phyloP scores from a whole-genome alignment of 2,329 filamentous ascomycete genomes.

The Colletotrichum agaves region DNA sequence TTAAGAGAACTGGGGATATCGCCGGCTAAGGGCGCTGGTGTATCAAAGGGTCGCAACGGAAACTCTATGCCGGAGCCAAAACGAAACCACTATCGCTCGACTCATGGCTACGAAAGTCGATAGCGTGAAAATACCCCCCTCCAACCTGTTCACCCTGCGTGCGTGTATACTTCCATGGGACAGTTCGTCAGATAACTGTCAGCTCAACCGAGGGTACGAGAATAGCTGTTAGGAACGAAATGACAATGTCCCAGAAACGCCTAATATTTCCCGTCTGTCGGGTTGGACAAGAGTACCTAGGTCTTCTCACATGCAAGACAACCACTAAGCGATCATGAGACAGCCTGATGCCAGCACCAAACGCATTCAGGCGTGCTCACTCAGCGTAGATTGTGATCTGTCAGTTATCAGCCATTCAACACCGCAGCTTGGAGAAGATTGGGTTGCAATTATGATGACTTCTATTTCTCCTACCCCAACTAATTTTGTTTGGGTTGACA shows the following conservation, averaged over 20 bases:
- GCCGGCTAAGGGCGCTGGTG: conserved; percentile 7
- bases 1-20: conserved; percentile 18
- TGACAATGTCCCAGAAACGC: not conserved
- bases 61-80: not conserved
- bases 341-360: not conserved
- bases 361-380: conserved; percentile 10
- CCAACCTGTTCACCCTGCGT: too few relatives aligned
- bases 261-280: not conserved
- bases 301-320: conserved; percentile 4
- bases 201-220: too few relatives aligned
- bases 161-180: too few relatives aligned
- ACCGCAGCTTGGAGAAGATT: not conserved
- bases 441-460: not conserved
- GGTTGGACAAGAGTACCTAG: not conserved
- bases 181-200: too few relatives aligned
- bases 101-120: too few relatives aligned
- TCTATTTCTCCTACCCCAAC: not conserved
- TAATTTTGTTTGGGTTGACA: not conserved
- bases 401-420: conserved; percentile 26
- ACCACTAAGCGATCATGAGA: conserved; percentile 7
- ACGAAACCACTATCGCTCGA: not conserved
- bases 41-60: conserved; percentile 21
- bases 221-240: too few relatives aligned
- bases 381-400: conserved; percentile 22
- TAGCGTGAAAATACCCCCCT: too few relatives aligned